Evolutionary conservation across 331 rosid genomes (phyloP), one percentile per base, ranked within the genome.

Genomic region (Erythrophleum ivorense): DNA sequence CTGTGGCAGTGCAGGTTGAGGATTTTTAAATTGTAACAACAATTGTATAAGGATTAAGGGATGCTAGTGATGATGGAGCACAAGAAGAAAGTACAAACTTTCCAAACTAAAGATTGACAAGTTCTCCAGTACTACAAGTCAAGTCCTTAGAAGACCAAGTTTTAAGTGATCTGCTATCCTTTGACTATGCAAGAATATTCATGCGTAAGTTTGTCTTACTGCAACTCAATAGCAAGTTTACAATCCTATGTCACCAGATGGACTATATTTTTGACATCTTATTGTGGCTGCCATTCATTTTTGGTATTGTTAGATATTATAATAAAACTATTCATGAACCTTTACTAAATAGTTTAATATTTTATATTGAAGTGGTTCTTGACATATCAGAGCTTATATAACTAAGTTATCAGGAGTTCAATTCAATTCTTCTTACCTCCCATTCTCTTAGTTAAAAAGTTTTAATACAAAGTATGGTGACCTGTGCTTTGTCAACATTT

Each of bases 1-100:
- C 99, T 95, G 88, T 43, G 74, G 15, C 43, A 85, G 38, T 31
- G 77, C 63, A 84, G 19, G 70, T 29, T 48, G 76, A 78, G 38
- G 11, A 31, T 70, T 11, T 76, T 9, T 9, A 18, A 54, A 45
- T 85, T 46, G 31, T 43, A 65, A 53, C 60, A 9, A 68, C 16
- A 52, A 31, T 46, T 45, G 11, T 6, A 3, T 9, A 45, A 6
- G 33, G 40, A 62, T 31, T 9, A 38, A 74, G 73, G 24, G 64
- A 84, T 75, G 14, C 16, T 31, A 45, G 71, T 62, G 52, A 74
- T 59, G 81, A 72, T 9, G 67, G 15, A 8, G 33, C 65, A 58
- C 9, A 77, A 52, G 15, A 65, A 64, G 75, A 68, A 69, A 66
- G 4, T 9, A 55, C 50, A 72, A 64, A 34, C 71, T 54, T 71